phyloP scores from a whole-genome alignment of 805 yeast genomes.

The Kockiozyma suomiensis region DNA sequence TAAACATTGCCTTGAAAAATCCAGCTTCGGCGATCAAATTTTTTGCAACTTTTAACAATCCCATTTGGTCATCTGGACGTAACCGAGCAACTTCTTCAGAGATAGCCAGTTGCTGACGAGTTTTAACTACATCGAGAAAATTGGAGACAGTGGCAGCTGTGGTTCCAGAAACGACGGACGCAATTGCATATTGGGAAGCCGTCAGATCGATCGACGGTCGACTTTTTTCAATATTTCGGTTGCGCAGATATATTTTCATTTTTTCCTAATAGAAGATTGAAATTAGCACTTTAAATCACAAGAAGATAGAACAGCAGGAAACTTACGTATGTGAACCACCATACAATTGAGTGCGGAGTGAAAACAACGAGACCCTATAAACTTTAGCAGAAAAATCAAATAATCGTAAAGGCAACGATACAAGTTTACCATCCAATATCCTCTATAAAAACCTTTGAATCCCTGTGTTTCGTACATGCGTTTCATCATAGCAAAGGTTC shows the following conservation, averaged over 20 bases:
- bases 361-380: slow-evolving; percentile 46
- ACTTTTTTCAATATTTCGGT: neutral
- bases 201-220: slow-evolving; percentile 10
- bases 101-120: slow-evolving; percentile 50
- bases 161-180: slow-evolving; percentile 45
- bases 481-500: slow-evolving; percentile 36
- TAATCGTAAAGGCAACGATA: neutral
- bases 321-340: slow-evolving; percentile 47
- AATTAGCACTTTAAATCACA: neutral
- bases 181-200: slow-evolving; percentile 25
- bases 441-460: slow-evolving; percentile 74
- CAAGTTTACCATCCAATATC: slow-evolving; percentile 50
- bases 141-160: slow-evolving; percentile 46
- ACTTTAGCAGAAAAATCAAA: neutral
- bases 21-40: slow-evolving; percentile 46
- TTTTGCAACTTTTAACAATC: slow-evolving; percentile 43
- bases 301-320: neutral
- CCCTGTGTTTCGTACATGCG: slow-evolving; percentile 66
- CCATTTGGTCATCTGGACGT: slow-evolving; percentile 46
- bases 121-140: slow-evolving; percentile 47
- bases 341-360: slow-evolving; percentile 48
- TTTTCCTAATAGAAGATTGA: slow-evolving; percentile 8
- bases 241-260: slow-evolving; percentile 16
- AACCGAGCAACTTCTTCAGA: slow-evolving; percentile 45
- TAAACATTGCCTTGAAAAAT: slow-evolving; percentile 42